Evolutionary conservation across 345 rosid species (phyloP), one percentile per base, ranked within the genome.

Genomic region (Boechera stricta): DNA sequence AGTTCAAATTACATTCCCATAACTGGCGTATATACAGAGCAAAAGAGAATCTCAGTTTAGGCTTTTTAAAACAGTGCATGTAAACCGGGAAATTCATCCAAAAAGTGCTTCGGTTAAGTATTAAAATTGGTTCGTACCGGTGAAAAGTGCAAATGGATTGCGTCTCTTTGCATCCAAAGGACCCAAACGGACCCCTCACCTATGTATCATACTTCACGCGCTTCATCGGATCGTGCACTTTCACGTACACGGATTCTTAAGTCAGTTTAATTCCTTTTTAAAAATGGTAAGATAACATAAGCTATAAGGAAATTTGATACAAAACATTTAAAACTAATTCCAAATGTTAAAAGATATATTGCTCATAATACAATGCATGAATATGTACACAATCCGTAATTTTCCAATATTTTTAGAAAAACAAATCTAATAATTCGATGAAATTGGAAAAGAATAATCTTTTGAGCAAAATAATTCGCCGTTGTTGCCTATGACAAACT

Each of bases 101-200:
- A 54, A 61, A 59, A 11, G 55, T 51, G 16, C 1, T 68, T 32
- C 51, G 67, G 67, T 72, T 78, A 12, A 49, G 24, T 13, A 32
- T 24, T 21, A 24, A 49, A 56, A 16, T 57, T 64, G 21, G 62
- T 57, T 57, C 8, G 72, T 49, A 65, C 74, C 77, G 64, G 69
- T 42, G 5, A 29, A 78, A 78, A 66, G 68, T 65, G 73, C 66
- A 49, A 66, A 8, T 16, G 39, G 55, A 58, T 71, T 78, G 81
- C 81, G 67, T 78, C 77, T 58, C 68, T 45, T 58, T 78, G 73
- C 66, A 18, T 58, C 76, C 72, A 72, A 77, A 71, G 81, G 66
- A 77, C 72, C 80, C 67, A 64, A 77, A 63, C 26, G 77, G 81
- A 59, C 74, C 81, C 81, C 55, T 16, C 56, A 72, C 69, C 49